Conservation (phyloP, 139 green algal genomes). For the Picochlorum sp. region DNA sequence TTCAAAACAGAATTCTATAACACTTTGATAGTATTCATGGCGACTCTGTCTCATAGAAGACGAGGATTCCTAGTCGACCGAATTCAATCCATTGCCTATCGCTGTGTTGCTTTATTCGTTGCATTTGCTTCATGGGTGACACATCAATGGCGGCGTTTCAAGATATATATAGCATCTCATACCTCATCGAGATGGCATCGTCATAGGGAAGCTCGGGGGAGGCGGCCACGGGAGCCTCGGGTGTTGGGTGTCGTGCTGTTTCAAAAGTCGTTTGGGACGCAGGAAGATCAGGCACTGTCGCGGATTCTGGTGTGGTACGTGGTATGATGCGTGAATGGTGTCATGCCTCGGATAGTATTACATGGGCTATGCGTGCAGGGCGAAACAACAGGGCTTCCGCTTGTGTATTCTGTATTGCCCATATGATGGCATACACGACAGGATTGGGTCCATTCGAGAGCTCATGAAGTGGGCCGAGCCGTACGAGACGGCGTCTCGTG, state of each 20-base stretch:
- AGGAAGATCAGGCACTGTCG: conserved; percentile 10
- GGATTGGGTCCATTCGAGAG: conserved; percentile 10
- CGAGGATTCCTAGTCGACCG: too few relatives aligned
- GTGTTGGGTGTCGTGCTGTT: conserved; percentile 8
- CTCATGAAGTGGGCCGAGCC: conserved; percentile 5
- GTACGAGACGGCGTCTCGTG: background rate
- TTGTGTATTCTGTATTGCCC: conserved; percentile 20
- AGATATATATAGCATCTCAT: too few relatives aligned
- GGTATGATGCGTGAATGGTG: background rate
- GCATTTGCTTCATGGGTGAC: too few relatives aligned
- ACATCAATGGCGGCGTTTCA: too few relatives aligned
- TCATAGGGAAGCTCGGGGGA: background rate
- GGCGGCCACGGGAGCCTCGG: background rate
- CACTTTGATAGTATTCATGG: too few relatives aligned
- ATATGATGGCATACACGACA: background rate
- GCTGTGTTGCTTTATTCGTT: too few relatives aligned
- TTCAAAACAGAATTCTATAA: too few relatives aligned
- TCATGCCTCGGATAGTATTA: background rate
- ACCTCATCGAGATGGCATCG: too few relatives aligned
- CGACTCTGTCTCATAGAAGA: too few relatives aligned
- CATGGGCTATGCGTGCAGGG: conserved; percentile 2
- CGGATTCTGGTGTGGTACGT: conserved; percentile 11
- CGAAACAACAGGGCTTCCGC: background rate
- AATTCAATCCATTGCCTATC: too few relatives aligned
- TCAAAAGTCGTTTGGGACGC: background rate